A percentile compares a stretch with the other conserved stretches of the same genome.
Evolutionary conservation across 306 rosid species (phyloP).

Genomic region (Luffa aegyptiaca): DNA sequence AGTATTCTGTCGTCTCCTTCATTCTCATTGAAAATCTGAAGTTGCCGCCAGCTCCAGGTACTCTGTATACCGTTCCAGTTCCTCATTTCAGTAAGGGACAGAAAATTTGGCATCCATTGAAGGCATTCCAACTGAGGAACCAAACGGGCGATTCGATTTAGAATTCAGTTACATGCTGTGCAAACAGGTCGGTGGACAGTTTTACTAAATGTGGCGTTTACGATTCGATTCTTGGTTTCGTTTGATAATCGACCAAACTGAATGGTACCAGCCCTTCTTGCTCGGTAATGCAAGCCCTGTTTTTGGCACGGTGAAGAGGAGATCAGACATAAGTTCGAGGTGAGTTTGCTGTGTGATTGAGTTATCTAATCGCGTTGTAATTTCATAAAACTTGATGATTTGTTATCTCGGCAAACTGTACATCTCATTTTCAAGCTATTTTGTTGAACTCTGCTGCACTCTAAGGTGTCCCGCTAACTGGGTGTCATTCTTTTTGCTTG

Average conservation of each 20-base stretch:
- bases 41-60: neutral
- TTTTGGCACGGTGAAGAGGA: neutral
- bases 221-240: too few relatives aligned
- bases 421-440: too few relatives aligned
- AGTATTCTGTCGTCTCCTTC: too few relatives aligned
- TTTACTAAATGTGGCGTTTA: too few relatives aligned
- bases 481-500: neutral
- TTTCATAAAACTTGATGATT: too few relatives aligned
- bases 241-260: too few relatives aligned
- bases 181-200: neutral
- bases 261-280: too few relatives aligned
- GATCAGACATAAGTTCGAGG: neutral
- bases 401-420: too few relatives aligned
- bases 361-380: neutral
- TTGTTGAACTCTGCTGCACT: too few relatives aligned
- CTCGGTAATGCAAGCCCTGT: too few relatives aligned
- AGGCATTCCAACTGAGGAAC: neutral
- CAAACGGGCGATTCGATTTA: neutral
- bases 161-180: neutral
- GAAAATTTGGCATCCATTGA: neutral
- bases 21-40: neutral
- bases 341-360: neutral
- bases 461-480: neutral
- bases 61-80: neutral
- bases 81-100: neutral